Evolutionary conservation across 306 rosid genomes (phyloP), one percentile per base, ranked within the genome.

Genomic region (Cajanus cajan): DNA sequence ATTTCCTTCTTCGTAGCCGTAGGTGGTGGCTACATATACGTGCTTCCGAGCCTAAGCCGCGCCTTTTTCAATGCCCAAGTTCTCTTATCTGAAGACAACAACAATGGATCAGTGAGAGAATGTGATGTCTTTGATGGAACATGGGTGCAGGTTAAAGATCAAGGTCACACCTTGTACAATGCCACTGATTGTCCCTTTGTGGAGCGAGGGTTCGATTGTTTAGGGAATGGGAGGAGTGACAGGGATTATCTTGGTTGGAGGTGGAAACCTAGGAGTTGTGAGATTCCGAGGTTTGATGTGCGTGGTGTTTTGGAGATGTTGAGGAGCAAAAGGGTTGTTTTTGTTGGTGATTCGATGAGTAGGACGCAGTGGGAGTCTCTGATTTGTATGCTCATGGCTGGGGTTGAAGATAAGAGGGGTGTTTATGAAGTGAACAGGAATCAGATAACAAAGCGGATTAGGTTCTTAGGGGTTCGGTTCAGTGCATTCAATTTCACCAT

Each of bases 351-450:
- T 90, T 93, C 98, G 9, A 93, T 93, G 94, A 91, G 96, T 70
- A 91, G 98, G 73, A 87, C 98, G 36, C 96, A 93, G 82, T 93
- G 96, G 98, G 98, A 93, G 62, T 93, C 96, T 34, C 79, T 93
- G 62, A 84, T 93, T 80, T 93, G 98, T 83, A 84, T 91, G 89
- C 87, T 93, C 33, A 91, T 93, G 98, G 86, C 87, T 73, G 97
- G 98, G 33, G 93, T 91, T 50, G 89, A 85, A 79, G 94, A 93
- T 86, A 90, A 91, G 82, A 78, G 28, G 62, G 75, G 88, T 77
- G 97, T 91, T 72, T 93, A 87, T 86, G 98, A 93, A 86, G 85
- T 93, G 5, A 89, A 93, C 62, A 86, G 83, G 44, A 91, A 91
- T 88, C 67, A 80, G 40, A 90, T 93, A 45, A 81, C 94, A 15